Percentiles rank a stretch among this genome's conserved stretches.
Evolutionary conservation across 768 basidiomycete genomes (phyloP).

Genomic region (Dentipellis sp.): DNA sequence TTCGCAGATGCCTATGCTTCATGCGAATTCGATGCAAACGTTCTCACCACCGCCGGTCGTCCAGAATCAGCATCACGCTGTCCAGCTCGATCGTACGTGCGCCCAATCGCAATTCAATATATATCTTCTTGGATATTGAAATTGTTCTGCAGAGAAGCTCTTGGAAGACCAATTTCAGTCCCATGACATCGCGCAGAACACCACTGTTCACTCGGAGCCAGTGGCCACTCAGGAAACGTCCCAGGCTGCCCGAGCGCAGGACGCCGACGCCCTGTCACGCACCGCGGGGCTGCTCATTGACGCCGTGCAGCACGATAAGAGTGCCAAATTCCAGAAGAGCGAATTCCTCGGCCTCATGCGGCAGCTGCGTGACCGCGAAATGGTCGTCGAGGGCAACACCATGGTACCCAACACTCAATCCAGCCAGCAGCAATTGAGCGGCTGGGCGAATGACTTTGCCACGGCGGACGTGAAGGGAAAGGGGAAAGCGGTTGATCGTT

Average conservation of each 20-base stretch:
- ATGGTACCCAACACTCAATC: constrained; percentile 46
- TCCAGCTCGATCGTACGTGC: constrained; percentile 35
- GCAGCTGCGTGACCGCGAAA: constrained; percentile 69
- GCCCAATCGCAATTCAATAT: neutral
- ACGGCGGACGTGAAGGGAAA: constrained; percentile 56
- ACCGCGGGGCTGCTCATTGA: constrained; percentile 75
- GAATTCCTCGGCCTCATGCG: constrained; percentile 82
- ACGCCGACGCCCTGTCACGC: constrained; percentile 66
- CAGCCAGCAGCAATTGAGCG: constrained; percentile 16
- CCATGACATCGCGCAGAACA: constrained; percentile 8
- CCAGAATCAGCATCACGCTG: constrained; percentile 7
- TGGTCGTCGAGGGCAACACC: constrained; percentile 69
- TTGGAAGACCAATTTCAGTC: constrained; percentile 45
- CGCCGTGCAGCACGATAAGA: constrained; percentile 63
- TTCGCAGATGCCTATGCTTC: constrained; percentile 1
- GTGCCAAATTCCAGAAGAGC: constrained; percentile 80
- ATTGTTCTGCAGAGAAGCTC: neutral
- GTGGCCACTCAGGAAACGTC: constrained; percentile 1
- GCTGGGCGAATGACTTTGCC: constrained; percentile 18
- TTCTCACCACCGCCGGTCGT: constrained; percentile 11
- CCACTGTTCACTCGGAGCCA: neutral
- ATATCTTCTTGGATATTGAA: constrained; percentile 13
- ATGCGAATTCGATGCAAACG: constrained; percentile 28
- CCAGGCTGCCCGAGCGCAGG: constrained; percentile 17
- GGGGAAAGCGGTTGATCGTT: constrained; percentile 32